A percentile compares a stretch with the other conserved stretches of the same genome.
Evolutionary conservation across 306 rosid species (phyloP).

Genomic region (Potentilla sterilis): DNA sequence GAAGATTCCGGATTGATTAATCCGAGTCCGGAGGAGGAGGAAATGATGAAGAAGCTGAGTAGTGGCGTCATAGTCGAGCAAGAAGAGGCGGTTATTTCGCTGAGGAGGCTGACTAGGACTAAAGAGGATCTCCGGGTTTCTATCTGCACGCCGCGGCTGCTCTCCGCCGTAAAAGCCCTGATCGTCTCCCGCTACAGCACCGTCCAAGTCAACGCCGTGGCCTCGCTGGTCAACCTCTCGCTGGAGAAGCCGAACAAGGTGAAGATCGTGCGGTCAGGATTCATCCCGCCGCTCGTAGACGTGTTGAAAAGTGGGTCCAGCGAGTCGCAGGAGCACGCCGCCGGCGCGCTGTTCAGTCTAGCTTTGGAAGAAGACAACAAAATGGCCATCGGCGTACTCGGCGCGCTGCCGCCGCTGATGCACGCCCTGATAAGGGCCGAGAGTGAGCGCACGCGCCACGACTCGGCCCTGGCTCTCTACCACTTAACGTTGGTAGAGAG

Average conservation of each 20-base stretch:
- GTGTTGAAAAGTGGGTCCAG: conserved; percentile 56
- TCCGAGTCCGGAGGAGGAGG: conserved; percentile 45
- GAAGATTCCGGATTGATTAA: too few relatives aligned
- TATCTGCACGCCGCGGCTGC: conserved; percentile 56
- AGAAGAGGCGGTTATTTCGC: conserved; percentile 55
- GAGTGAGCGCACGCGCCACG: conserved; percentile 66
- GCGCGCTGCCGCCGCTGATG: conserved; percentile 77
- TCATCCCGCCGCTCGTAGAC: conserved; percentile 64
- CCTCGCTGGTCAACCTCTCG: conserved; percentile 78
- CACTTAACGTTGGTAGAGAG: conserved; percentile 65
- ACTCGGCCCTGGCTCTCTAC: conserved; percentile 83
- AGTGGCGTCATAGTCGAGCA: conserved; percentile 63
- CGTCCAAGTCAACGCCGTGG: conserved; percentile 75
- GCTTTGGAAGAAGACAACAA: conserved; percentile 79
- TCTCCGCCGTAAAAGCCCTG: conserved; percentile 43
- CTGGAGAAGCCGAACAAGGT: conserved; percentile 77
- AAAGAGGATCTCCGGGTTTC: conserved; percentile 52
- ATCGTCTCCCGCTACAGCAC: conserved; percentile 51
- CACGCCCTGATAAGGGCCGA: conserved; percentile 67
- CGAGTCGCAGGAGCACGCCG: conserved; percentile 94
- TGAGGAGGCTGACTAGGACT: conserved; percentile 59
- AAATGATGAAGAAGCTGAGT: conserved; percentile 39
- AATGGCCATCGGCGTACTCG: conserved; percentile 87
- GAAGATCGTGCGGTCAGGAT: conserved; percentile 75
- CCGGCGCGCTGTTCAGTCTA: conserved; percentile 85